Base-by-base conservation (phyloP, 2,329 filamentous ascomycete species). In the Pyricularia grisea region DNA sequence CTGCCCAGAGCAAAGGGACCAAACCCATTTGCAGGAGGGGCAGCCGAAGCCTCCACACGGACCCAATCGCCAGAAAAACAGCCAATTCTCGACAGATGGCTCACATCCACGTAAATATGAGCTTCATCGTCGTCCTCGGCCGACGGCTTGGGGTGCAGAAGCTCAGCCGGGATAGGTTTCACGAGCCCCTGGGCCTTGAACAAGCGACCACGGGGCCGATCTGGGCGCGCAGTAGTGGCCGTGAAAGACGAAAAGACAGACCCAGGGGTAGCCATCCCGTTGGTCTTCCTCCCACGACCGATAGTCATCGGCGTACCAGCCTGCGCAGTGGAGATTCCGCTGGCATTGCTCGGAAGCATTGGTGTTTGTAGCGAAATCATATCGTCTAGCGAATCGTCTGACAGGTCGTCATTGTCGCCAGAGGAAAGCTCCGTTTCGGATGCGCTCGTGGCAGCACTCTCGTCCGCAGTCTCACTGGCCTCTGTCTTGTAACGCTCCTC, bases 21-120 rank as follows among this genome's bases (percentile, higher is more conserved):
- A 72, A 87, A 87, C 23, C 84, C 91, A 77, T 88, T 90, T 20
- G 83, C 81, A 27, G 86, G 90, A 70, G 92, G 91, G 75, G 93
- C 92, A 72, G 91, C 86, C 0, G 92, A 86, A 6, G 88, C 85
- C 79, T 97, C 93, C 12, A 97, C 83, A 27, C 91, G 89, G 12
- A 97, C 93, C 95, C 95, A 99, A 76, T 99, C 95, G 33, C 95
- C 95, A 0, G 94, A 98, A 76, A 99, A 99, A 78, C 94, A 98
- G 20, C 94, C 94, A 68, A 99, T 90, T 73, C 94, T 93, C 17
- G 92, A 90, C 25, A 99, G 80, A 1, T 92, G 92, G 69, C 88
- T 90, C 9, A 96, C 90, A 74, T 97, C 93, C 5, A 99, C 94
- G 75, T 94, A 99, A 1, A 98, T 86, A 66, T 95, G 89, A 1